These are phyloP conservation scores for Scytalidium sp. DNA, from an alignment of 2,329 filamentous ascomycete genomes.

Conservation along the genomic window DNA sequence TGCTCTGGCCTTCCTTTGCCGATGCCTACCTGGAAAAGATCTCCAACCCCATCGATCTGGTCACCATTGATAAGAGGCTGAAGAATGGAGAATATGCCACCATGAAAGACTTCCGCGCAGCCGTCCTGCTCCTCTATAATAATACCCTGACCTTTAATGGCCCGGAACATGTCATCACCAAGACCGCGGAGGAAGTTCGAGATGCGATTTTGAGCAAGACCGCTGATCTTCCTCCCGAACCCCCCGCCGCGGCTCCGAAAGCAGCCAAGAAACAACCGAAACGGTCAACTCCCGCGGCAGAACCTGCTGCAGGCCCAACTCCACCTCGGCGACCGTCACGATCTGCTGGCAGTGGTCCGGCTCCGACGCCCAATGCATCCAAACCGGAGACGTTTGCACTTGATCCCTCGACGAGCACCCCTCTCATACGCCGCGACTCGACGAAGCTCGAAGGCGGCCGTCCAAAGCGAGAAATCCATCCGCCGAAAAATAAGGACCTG, in stretches of 20 bases:
- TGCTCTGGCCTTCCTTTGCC: conserved; percentile 71
- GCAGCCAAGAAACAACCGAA: conserved; percentile 58
- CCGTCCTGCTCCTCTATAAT: conserved; percentile 73
- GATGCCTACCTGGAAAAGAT: conserved; percentile 68
- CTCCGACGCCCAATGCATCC: conserved; percentile 30
- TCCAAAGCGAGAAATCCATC: conserved; percentile 90
- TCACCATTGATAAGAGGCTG: conserved; percentile 76
- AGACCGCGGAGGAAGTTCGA: conserved; percentile 51
- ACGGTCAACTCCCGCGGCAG: conserved; percentile 32
- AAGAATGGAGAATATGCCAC: conserved; percentile 64
- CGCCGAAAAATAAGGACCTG: conserved; percentile 87
- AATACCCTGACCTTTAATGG: conserved; percentile 87
- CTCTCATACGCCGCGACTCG: conserved; percentile 82
- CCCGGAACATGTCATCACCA: conserved; percentile 67
- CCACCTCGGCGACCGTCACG: conserved; percentile 34
- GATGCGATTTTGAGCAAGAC: conserved; percentile 58
- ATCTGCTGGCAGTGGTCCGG: conserved; percentile 23
- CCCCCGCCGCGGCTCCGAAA: conserved; percentile 53
- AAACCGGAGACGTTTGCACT: conserved; percentile 67
- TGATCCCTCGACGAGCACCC: conserved; percentile 67
- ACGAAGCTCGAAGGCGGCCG: conserved; percentile 72
- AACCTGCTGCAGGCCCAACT: conserved; percentile 29
- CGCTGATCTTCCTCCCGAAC: conserved; percentile 37
- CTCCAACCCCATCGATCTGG: conserved; percentile 78
- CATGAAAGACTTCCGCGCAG: conserved; percentile 69